Evolutionary conservation across 805 yeast genomes (phyloP).

Genomic region (Candida tibetensis): DNA sequence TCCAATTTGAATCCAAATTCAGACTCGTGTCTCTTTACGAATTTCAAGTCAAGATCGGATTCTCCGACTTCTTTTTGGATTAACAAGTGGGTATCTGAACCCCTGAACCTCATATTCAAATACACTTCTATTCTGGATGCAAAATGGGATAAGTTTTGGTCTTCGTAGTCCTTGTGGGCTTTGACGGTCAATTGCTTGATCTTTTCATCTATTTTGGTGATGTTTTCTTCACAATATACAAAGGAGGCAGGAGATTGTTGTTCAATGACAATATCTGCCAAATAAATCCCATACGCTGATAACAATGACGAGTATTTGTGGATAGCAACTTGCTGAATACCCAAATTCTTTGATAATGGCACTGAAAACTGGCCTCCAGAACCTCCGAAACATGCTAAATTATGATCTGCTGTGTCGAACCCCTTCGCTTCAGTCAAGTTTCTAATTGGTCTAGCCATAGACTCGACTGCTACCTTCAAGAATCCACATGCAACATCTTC

Average conservation of each 20-base stretch:
- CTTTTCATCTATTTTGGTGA: slow-evolving; percentile 42
- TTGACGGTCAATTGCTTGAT: slow-evolving; percentile 42
- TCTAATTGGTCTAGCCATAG: slow-evolving; percentile 90
- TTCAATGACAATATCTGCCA: slow-evolving; percentile 53
- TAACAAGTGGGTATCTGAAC: slow-evolving; percentile 88
- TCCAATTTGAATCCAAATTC: slow-evolving; percentile 40
- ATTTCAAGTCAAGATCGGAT: slow-evolving; percentile 21
- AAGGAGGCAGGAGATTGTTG: slow-evolving; percentile 36
- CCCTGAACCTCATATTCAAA: slow-evolving; percentile 76
- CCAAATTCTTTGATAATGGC: slow-evolving; percentile 68
- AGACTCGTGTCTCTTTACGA: slow-evolving; percentile 27
- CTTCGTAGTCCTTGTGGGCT: slow-evolving; percentile 36
- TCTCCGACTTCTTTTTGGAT: slow-evolving; percentile 35
- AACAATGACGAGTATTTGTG: slow-evolving; percentile 81
- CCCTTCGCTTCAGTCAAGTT: slow-evolving; percentile 85
- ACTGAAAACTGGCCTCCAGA: slow-evolving; percentile 93
- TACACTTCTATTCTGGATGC: slow-evolving; percentile 58
- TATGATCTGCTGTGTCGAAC: slow-evolving; percentile 58
- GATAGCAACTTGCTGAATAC: slow-evolving; percentile 64
- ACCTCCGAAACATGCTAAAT: slow-evolving; percentile 84
- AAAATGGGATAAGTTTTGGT: slow-evolving; percentile 49
- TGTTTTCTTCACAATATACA: slow-evolving; percentile 15
- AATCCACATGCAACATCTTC: slow-evolving; percentile 81
- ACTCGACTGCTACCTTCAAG: slow-evolving; percentile 76
- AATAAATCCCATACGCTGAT: slow-evolving; percentile 84